Evolutionary conservation across 2,329 filamentous ascomycete genomes (phyloP).

Genomic region (Nemania sp.): DNA sequence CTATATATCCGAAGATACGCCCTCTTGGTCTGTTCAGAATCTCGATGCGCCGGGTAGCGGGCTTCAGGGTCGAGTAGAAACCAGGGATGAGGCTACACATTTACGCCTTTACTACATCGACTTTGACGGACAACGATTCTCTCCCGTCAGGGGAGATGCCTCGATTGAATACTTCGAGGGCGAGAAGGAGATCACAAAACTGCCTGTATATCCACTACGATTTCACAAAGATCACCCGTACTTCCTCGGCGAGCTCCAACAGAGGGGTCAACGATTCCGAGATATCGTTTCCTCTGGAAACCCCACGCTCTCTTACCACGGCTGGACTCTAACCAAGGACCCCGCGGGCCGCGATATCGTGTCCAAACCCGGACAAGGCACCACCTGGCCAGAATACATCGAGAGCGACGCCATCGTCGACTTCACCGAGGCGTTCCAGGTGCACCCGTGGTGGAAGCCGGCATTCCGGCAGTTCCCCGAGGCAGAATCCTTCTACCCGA

Average conservation of each 20-base stretch:
- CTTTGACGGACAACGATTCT: slow-evolving; percentile 37
- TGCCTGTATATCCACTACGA: slow-evolving; percentile 36
- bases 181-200: slow-evolving; percentile 39
- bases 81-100: slow-evolving; percentile 34
- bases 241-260: slow-evolving; percentile 32
- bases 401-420: slow-evolving; percentile 40
- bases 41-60: slow-evolving; percentile 31
- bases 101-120: slow-evolving; percentile 39
- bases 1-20: slow-evolving; percentile 39
- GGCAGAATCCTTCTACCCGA: slow-evolving; percentile 34
- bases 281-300: slow-evolving; percentile 39
- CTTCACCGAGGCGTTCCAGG: slow-evolving; percentile 38
- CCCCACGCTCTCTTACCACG: slow-evolving; percentile 34
- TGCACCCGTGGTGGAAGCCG: slow-evolving; percentile 39
- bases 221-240: slow-evolving; percentile 35
- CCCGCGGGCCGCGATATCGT: slow-evolving; percentile 34
- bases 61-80: slow-evolving; percentile 28
- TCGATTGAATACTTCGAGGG: slow-evolving; percentile 37
- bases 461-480: slow-evolving; percentile 37
- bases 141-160: slow-evolving; percentile 35
- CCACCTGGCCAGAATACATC: slow-evolving; percentile 37
- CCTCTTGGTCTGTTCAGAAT: slow-evolving; percentile 34
- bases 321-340: slow-evolving; percentile 38
- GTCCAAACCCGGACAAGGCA: slow-evolving; percentile 30
- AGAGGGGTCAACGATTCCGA: slow-evolving; percentile 33